Conservation (phyloP, 1,139 yeast species). For the Kurtzmaniella quercitrusa region DNA sequence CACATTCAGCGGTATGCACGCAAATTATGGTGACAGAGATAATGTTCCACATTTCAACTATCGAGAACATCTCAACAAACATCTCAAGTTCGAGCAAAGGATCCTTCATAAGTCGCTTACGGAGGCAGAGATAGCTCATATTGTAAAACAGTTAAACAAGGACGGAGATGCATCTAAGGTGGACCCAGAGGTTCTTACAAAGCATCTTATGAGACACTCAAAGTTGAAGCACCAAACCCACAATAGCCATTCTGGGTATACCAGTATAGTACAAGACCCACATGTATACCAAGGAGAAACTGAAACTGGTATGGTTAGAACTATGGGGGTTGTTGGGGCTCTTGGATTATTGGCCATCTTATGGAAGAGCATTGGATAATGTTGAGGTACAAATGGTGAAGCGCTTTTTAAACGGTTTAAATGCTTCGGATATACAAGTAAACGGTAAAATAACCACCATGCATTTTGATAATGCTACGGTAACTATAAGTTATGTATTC, state of each 20-base stretch:
- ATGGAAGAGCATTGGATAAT: not conserved
- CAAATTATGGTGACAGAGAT: conserved; percentile 42
- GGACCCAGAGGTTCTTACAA: conserved; percentile 40
- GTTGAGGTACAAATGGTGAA: not conserved
- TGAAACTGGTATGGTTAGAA: not conserved
- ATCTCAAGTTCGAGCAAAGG: conserved; percentile 60
- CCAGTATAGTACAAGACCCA: conserved; percentile 15
- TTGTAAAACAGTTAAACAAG: conserved; percentile 32
- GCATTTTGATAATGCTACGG: too few species aligned
- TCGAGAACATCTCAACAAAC: conserved; percentile 57
- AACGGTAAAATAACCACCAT: too few species aligned
- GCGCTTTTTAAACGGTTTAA: not conserved
- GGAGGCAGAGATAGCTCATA: conserved; percentile 28
- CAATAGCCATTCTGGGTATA: conserved; percentile 7
- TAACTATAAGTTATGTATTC: too few species aligned
- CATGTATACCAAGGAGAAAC: conserved; percentile 27
- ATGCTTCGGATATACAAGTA: too few species aligned
- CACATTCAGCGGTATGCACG: conserved; percentile 35
- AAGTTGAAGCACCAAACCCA: conserved; percentile 4
- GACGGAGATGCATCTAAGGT: conserved; percentile 30
- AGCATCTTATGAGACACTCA: conserved; percentile 41
- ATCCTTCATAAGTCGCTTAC: conserved; percentile 38
- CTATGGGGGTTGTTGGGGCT: conserved; percentile 1
- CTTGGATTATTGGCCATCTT: not conserved
- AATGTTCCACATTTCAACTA: conserved; percentile 81